Evolutionary conservation across 2,329 filamentous ascomycete species (phyloP), one percentile per base, ranked within the genome.

Genomic region (Alternaria atra): DNA sequence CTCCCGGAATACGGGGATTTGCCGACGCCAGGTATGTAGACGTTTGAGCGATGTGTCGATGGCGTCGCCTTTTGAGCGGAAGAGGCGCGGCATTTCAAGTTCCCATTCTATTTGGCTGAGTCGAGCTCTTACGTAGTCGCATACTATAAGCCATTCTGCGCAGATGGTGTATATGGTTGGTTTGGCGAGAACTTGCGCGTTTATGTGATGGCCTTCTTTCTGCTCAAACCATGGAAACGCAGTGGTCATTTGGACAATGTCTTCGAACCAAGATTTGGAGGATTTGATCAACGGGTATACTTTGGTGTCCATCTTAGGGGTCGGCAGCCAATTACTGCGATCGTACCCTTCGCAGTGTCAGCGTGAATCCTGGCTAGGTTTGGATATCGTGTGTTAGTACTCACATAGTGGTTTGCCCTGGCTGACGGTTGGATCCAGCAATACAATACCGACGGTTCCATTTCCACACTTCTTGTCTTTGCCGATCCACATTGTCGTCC

Each of bases 11-110:
- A 80, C 66, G 1, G 80, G 79, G 1, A 84, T 71, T 5, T 80
- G 77, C 5, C 82, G 78, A 10, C 80, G 76, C 82, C 82, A 83
- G 3, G 79, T 78, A 46, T 82, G 79, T 0, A 82, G 68, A 39
- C 81, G 82, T 20, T 74, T 66, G 5, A 83, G 72, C 1, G 80
- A 77, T 5, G 66, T 63, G 32, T 80, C 80, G 52, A 82, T 78
- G 51, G 69, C 69, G 12, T 73, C 71, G 5, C 72, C 67, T 25
- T 79, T 73, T 1, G 71, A 68, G 30, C 78, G 79, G 59, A 81
- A 80, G 6, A 67, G 39, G 12, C 76, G 68, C 0, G 81, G 80
- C 39, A 75, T 74, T 50, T 81, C 78, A 15, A 72, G 50, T 51
- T 71, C 70, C 64, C 68, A 68, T 53, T 72, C 70, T 17, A 72